A percentile compares a stretch with the other conserved stretches of the same genome.
These are phyloP conservation scores for Penicillium psychrosexuale DNA, from an alignment of 2,329 filamentous ascomycete species.

Conservation along the genomic window DNA sequence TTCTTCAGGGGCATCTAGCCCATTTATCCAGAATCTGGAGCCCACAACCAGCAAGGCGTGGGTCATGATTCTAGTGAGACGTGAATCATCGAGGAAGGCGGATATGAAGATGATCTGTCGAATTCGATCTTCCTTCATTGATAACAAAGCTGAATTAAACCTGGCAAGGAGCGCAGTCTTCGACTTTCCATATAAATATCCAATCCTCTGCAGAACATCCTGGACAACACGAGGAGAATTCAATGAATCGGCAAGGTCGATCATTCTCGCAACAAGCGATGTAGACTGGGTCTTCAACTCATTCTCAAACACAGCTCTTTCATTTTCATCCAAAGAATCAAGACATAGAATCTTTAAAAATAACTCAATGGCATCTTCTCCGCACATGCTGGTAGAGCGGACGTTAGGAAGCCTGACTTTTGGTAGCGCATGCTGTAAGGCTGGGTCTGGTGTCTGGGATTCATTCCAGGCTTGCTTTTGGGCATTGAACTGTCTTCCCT, in stretches of 20 bases:
- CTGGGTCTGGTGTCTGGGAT: background rate
- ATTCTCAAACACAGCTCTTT: constrained; percentile 19
- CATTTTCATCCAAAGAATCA: constrained; percentile 24
- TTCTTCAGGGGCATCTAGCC: constrained; percentile 23
- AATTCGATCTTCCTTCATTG: constrained; percentile 38
- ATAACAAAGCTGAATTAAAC: constrained; percentile 28
- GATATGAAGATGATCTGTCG: constrained; percentile 42
- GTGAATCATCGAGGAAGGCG: constrained; percentile 28
- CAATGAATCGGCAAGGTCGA: constrained; percentile 36
- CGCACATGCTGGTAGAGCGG: constrained; percentile 26
- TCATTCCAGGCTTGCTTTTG: constrained; percentile 22
- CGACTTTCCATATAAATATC: constrained; percentile 32
- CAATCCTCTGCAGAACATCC: constrained; percentile 21
- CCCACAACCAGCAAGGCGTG: constrained; percentile 38
- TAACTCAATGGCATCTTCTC: constrained; percentile 33
- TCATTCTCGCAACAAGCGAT: constrained; percentile 31
- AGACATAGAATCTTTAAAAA: constrained; percentile 34
- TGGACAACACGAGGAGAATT: constrained; percentile 32
- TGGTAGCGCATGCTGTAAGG: constrained; percentile 19
- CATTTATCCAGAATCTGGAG: constrained; percentile 37
- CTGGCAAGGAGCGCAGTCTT: constrained; percentile 22
- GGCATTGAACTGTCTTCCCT: constrained; percentile 36
- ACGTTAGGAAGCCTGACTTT: constrained; percentile 28
- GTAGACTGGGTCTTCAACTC: constrained; percentile 29
- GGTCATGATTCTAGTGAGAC: constrained; percentile 30